A percentile compares a stretch with the other conserved stretches of the same genome.
Evolutionary conservation across 2,329 filamentous ascomycete species (phyloP).

Genomic region (Claviceps monticola): DNA sequence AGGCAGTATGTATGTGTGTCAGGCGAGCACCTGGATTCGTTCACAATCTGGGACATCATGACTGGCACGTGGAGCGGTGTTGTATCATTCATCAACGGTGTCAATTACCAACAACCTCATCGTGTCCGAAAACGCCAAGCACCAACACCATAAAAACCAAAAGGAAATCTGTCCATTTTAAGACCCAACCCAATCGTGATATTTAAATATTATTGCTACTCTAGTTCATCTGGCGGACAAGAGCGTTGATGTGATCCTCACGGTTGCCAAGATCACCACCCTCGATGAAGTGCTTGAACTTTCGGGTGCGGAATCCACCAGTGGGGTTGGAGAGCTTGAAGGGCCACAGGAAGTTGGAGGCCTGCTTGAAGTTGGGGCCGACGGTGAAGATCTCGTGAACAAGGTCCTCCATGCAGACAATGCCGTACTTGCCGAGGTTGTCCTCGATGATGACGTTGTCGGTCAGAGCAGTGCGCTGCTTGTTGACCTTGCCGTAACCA

Average conservation of each 20-base stretch:
- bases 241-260: slow-evolving; percentile 92
- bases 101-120: slow-evolving; percentile 26
- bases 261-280: slow-evolving; percentile 98
- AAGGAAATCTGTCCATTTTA: slow-evolving; percentile 11
- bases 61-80: slow-evolving; percentile 18
- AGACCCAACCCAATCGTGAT: slow-evolving; percentile 14
- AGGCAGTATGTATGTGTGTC: rapidly evolving
- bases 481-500: slow-evolving; percentile 97
- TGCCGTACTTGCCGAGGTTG: slow-evolving; percentile 93
- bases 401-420: slow-evolving; percentile 98
- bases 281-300: slow-evolving; percentile 99
- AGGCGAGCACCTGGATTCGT: too few relatives aligned
- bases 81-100: slow-evolving; percentile 27
- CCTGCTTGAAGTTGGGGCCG: slow-evolving; percentile 99
- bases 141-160: slow-evolving; percentile 16
- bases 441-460: slow-evolving; percentile 98
- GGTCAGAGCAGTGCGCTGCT: slow-evolving; percentile 91
- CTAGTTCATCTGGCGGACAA: slow-evolving; percentile 99
- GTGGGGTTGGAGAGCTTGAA: slow-evolving; percentile 99
- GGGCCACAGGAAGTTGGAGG: slow-evolving; percentile 98
- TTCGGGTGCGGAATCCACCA: slow-evolving; percentile 88
- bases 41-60: neutral
- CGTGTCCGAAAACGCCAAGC: slow-evolving; percentile 26
- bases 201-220: slow-evolving; percentile 4
- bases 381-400: slow-evolving; percentile 99